Evolutionary conservation across 2,329 filamentous ascomycete genomes (phyloP).

Genomic region (Ilyonectria destructans): DNA sequence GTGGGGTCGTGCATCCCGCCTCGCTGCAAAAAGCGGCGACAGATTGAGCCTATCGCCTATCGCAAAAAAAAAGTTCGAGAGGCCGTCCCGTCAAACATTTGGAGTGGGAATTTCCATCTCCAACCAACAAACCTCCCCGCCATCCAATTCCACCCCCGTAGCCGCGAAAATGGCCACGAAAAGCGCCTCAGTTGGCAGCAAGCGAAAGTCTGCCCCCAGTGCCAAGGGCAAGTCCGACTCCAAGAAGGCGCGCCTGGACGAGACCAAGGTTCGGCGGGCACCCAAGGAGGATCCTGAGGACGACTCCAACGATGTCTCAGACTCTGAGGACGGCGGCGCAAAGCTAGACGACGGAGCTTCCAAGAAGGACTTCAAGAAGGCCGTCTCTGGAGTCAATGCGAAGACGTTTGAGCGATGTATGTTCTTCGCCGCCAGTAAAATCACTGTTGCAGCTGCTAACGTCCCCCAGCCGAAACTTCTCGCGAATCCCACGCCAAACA

Average conservation of each 20-base stretch:
- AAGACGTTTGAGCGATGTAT: slow-evolving; percentile 62
- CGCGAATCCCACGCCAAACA: slow-evolving; percentile 95
- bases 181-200: slow-evolving; percentile 64
- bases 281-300: slow-evolving; percentile 61
- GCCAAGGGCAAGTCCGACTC: slow-evolving; percentile 62
- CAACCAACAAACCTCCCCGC: slow-evolving; percentile 32
- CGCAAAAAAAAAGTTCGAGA: slow-evolving; percentile 47
- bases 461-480: slow-evolving; percentile 73
- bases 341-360: slow-evolving; percentile 59
- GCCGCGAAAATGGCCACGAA: slow-evolving; percentile 65
- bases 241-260: slow-evolving; percentile 67
- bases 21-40: slow-evolving; percentile 22
- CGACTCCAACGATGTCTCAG: slow-evolving; percentile 63
- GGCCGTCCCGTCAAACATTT: slow-evolving; percentile 18
- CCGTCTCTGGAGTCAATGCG: slow-evolving; percentile 52
- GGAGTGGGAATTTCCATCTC: slow-evolving; percentile 44
- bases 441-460: slow-evolving; percentile 29
- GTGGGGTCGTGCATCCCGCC: slow-evolving; percentile 8
- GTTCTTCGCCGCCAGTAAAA: slow-evolving; percentile 36
- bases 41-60: slow-evolving; percentile 36
- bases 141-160: slow-evolving; percentile 10
- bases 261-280: slow-evolving; percentile 53
- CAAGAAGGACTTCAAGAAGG: slow-evolving; percentile 56
- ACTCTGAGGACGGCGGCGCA: slow-evolving; percentile 70
- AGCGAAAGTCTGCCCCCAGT: slow-evolving; percentile 69